A percentile compares a stretch with the other conserved stretches of the same genome.
Evolutionary conservation across 306 rosid species (phyloP).

Genomic region (Gleditsia sinensis): DNA sequence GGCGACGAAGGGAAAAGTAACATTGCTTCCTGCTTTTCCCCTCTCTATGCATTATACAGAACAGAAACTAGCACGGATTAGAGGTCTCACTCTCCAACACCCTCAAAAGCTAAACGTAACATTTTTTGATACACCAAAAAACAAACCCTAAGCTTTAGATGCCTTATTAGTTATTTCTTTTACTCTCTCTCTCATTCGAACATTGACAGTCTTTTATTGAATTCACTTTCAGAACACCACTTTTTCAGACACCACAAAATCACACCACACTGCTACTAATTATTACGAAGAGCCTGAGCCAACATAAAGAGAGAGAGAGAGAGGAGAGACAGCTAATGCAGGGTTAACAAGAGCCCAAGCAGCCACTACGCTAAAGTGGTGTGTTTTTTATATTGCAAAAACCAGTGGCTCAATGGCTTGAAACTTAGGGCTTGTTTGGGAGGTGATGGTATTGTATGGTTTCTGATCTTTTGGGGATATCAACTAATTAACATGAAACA

Average conservation of each 20-base stretch:
- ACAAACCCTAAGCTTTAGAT: slow-evolving; percentile 44
- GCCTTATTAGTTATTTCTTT: slow-evolving; percentile 25
- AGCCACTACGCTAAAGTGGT: slow-evolving; percentile 47
- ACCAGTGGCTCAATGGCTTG: slow-evolving; percentile 43
- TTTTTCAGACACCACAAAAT: slow-evolving; percentile 80
- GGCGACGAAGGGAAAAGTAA: slow-evolving; percentile 39
- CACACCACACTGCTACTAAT: slow-evolving; percentile 62
- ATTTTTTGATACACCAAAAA: slow-evolving; percentile 22
- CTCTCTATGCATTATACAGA: slow-evolving; percentile 22
- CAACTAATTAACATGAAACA: slow-evolving; percentile 58
- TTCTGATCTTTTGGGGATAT: slow-evolving; percentile 12
- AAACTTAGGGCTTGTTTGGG: slow-evolving; percentile 49
- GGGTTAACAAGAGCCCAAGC: slow-evolving; percentile 48
- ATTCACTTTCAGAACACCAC: slow-evolving; percentile 70
- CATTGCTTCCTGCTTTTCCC: slow-evolving; percentile 20
- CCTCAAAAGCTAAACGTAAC: slow-evolving; percentile 28
- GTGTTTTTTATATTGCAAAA: slow-evolving; percentile 40
- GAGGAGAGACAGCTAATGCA: slow-evolving; percentile 39
- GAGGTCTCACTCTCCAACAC: slow-evolving; percentile 63
- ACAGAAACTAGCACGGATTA: slow-evolving; percentile 39
- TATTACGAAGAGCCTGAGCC: slow-evolving; percentile 44
- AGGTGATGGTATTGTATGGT: too few relatives aligned
- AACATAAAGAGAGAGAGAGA: slow-evolving; percentile 9
- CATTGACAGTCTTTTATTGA: slow-evolving; percentile 65
- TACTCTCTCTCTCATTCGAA: slow-evolving; percentile 38